Conservation (phyloP, 2,329 filamentous ascomycete genomes). For the Fonsecaea erecta region DNA sequence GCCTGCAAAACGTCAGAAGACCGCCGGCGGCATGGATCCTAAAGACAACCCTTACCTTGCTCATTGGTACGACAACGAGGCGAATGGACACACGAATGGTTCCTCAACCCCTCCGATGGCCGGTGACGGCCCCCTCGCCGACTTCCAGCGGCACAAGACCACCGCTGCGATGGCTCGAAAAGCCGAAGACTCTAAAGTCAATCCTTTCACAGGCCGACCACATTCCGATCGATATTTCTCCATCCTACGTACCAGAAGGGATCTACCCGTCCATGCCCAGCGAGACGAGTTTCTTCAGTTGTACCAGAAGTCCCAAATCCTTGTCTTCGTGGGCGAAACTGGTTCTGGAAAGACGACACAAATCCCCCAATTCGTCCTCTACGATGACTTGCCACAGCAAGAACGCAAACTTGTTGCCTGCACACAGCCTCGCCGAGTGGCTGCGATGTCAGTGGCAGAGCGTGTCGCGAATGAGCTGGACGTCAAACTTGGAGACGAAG, state of each 20-base stretch:
- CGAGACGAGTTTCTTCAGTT: slow-evolving; percentile 90
- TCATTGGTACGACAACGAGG: slow-evolving; percentile 72
- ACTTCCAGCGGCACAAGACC: slow-evolving; percentile 77
- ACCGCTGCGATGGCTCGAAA: slow-evolving; percentile 74
- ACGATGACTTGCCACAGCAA: slow-evolving; percentile 88
- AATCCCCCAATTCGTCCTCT: slow-evolving; percentile 97
- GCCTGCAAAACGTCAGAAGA: slow-evolving; percentile 62
- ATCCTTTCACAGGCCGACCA: slow-evolving; percentile 79
- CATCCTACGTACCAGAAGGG: slow-evolving; percentile 81
- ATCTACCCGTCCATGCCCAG: slow-evolving; percentile 90
- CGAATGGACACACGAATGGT: slow-evolving; percentile 42
- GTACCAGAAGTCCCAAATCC: slow-evolving; percentile 91
- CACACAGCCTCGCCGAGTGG: slow-evolving; percentile 95
- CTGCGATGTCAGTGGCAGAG: slow-evolving; percentile 97
- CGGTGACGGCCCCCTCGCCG: slow-evolving; percentile 60
- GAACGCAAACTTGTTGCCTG: slow-evolving; percentile 91
- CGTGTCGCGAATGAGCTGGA: slow-evolving; percentile 98
- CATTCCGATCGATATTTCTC: slow-evolving; percentile 86
- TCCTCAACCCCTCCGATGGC: slow-evolving; percentile 43
- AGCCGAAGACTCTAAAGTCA: slow-evolving; percentile 79
- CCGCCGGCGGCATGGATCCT: slow-evolving; percentile 55
- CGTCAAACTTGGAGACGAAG: slow-evolving; percentile 87
- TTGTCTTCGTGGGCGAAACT: slow-evolving; percentile 98
- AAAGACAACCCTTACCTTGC: slow-evolving; percentile 84
- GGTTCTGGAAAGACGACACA: slow-evolving; percentile 99